Percentiles rank a stretch among this genome's conserved stretches.
Evolutionary conservation across 495 filamentous ascomycete species (phyloP).

Genomic region (Penicillium soppii): DNA sequence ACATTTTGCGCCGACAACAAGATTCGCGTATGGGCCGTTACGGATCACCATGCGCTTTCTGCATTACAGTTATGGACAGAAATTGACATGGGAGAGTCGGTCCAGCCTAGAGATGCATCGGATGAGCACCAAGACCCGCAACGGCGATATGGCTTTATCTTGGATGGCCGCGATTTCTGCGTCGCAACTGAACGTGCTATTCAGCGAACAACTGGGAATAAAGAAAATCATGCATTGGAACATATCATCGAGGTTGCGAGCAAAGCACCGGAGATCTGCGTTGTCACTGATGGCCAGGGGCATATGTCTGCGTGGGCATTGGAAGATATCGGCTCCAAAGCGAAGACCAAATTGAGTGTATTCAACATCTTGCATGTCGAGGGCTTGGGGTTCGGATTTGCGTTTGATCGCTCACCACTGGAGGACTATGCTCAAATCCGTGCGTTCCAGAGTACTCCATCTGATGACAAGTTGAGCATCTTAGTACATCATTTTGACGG

Average conservation of each 20-base stretch:
- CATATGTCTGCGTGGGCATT: constrained; percentile 94
- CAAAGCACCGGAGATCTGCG: constrained; percentile 79
- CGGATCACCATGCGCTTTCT: constrained; percentile 69
- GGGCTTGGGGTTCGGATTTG: constrained; percentile 65
- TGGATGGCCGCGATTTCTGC: constrained; percentile 81
- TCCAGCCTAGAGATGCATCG: constrained; percentile 57
- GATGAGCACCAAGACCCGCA: constrained; percentile 23
- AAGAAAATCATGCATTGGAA: constrained; percentile 68
- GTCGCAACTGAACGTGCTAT: constrained; percentile 75
- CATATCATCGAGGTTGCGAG: constrained; percentile 87
- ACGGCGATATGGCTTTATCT: constrained; percentile 73
- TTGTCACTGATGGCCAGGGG: constrained; percentile 80
- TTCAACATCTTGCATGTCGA: constrained; percentile 89
- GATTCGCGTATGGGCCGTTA: constrained; percentile 79
- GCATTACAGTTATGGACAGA: constrained; percentile 78
- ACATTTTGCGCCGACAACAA: constrained; percentile 85
- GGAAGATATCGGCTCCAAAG: constrained; percentile 81
- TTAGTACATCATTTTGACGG: constrained; percentile 88
- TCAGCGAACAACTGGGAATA: constrained; percentile 56
- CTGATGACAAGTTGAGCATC: constrained; percentile 65
- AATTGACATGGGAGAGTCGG: constrained; percentile 73
- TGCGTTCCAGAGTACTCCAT: constrained; percentile 63
- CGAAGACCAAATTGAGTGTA: constrained; percentile 63
- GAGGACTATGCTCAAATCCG: constrained; percentile 69
- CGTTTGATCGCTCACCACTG: constrained; percentile 37